Percentiles rank a stretch among this genome's conserved stretches.
Evolutionary conservation across 1,284 basidiomycete genomes (phyloP).

Genomic region (Puccinia polysora): DNA sequence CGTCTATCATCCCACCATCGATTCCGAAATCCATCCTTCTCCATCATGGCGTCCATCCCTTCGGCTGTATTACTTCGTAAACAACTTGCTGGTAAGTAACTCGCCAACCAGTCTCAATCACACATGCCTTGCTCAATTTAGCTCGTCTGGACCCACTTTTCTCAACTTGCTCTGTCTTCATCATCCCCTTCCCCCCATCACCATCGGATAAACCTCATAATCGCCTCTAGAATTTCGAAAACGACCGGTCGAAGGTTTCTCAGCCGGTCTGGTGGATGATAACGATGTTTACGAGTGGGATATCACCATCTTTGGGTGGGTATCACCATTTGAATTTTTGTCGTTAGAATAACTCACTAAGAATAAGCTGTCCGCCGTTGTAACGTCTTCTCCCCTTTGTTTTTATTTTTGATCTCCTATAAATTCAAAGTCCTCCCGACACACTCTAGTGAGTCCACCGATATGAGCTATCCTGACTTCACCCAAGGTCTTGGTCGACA

Average conservation of each 20-base stretch:
- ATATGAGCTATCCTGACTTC: slow-evolving; percentile 43
- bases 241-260: slow-evolving; percentile 85
- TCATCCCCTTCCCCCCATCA: background rate
- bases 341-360: slow-evolving; percentile 1
- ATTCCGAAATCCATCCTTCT: background rate
- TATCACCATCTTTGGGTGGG: slow-evolving; percentile 57
- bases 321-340: background rate
- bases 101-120: too few species aligned
- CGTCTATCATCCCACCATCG: background rate
- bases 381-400: slow-evolving; percentile 11
- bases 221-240: slow-evolving; percentile 67
- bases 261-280: slow-evolving; percentile 88
- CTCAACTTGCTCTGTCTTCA: background rate
- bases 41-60: slow-evolving; percentile 30
- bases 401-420: too few species aligned
- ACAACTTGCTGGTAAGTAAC: slow-evolving; percentile 34
- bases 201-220: background rate
- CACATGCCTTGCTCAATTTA: too few species aligned
- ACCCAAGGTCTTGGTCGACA: background rate
- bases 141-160: too few species aligned
- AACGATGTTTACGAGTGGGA: slow-evolving; percentile 91
- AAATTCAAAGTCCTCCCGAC: slow-evolving; percentile 76
- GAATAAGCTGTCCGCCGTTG: background rate
- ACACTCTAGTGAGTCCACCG: slow-evolving; percentile 71
- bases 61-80: slow-evolving; percentile 39